phyloP scores from a whole-genome alignment of 306 rosid species.

The Lablab purpureus region DNA sequence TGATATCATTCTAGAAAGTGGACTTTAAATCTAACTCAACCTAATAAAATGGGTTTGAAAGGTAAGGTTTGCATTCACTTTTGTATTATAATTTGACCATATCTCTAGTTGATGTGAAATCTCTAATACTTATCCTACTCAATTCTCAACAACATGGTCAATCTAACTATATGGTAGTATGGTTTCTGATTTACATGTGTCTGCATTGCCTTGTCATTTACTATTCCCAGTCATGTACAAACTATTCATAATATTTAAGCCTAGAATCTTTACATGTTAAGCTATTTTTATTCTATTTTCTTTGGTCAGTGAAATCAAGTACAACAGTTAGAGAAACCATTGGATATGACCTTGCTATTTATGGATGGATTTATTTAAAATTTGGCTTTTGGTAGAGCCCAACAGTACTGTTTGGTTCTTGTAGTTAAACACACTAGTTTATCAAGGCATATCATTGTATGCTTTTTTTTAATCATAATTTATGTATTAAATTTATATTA shows the following conservation, averaged over 20 bases:
- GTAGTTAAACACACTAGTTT: background rate
- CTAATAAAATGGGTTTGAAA: no score
- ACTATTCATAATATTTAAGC: slow-evolving; percentile 3
- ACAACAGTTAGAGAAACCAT: slow-evolving; percentile 1
- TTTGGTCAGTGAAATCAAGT: background rate
- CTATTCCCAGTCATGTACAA: background rate
- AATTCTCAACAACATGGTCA: background rate
- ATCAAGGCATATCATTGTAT: background rate
- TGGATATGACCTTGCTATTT: background rate
- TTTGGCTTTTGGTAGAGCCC: slow-evolving; percentile 7
- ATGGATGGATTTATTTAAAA: slow-evolving; percentile 10
- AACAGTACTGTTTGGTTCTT: background rate
- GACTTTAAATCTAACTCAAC: no score
- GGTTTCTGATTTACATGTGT: background rate
- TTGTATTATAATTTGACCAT: no score
- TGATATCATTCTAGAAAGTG: no score
- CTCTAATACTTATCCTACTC: background rate
- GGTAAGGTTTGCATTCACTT: no score
- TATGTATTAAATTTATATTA: background rate
- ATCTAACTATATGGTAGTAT: slow-evolving; percentile 10
- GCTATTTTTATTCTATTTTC: background rate
- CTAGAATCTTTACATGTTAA: background rate
- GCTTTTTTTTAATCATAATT: slow-evolving; percentile 5
- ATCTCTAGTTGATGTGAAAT: no score
- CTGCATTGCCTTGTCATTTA: slow-evolving; percentile 9